Evolutionary conservation across 305 asterid genomes (phyloP), one percentile per base, ranked within the genome.

Genomic region (Fraxinus platypoda): DNA sequence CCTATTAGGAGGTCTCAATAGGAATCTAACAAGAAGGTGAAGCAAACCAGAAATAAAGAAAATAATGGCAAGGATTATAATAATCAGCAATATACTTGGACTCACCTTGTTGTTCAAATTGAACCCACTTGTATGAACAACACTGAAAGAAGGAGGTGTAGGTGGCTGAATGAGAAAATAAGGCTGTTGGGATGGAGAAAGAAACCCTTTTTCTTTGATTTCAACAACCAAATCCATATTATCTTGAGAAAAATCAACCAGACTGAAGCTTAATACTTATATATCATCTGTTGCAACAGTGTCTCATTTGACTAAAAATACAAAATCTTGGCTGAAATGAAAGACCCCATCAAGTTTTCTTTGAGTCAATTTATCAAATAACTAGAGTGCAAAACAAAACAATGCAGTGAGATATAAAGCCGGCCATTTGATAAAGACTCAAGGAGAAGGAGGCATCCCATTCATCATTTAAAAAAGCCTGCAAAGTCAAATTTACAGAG

Each of bases 11-110:
- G 90, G 86, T 64, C 93, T 87, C 59, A 87, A 76, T 8, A 94
- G 90, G 66, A 90, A 92, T 83, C 97, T 86, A 25, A 93, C 92
- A 37, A 94, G 94, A 11, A 94, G 90, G 87, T 93, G 97, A 38
- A 93, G 94, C 6, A 92, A 77, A 66, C 97, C 95, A 80, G 97
- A 92, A 35, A 94, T 86, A 87, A 94, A 93, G 84, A 94, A 83
- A 34, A 88, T 81, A 78, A 89, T 83, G 21, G 91, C 91, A 78
- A 89, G 81, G 33, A 88, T 85, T 38, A 88, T 87, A 59, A 89
- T 86, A 78, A 89, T 81, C 80, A 89, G 86, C 52, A 89, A 80
- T 64, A 87, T 84, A 66, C 85, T 86, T 23, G 92, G 92, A 74
- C 91, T 89, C 80, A 87, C 85, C 83, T 83, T 89, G 59, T 83